Conservation (phyloP, 208 protist genomes). For the Trichomonas tenax region DNA sequence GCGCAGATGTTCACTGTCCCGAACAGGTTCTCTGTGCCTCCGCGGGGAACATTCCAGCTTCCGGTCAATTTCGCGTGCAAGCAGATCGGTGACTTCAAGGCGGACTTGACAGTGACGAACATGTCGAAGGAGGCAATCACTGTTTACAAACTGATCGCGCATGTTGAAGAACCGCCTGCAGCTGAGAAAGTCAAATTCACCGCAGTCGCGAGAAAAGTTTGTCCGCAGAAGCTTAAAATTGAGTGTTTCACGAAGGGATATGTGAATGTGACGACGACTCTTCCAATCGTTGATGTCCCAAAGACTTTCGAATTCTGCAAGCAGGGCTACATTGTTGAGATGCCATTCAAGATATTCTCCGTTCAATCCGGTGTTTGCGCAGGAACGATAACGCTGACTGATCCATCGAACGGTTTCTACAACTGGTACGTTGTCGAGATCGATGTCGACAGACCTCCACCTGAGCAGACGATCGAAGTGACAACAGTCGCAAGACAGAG, state of each 20-base stretch:
- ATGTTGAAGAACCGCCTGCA: not conserved
- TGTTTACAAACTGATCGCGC: not conserved
- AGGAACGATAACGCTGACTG: not conserved
- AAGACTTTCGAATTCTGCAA: not conserved
- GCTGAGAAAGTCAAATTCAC: not conserved
- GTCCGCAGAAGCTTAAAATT: not conserved
- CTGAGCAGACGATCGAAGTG: not conserved
- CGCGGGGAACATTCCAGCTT: not conserved
- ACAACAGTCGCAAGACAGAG: not conserved
- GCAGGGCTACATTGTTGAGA: not conserved
- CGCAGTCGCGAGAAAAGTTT: not conserved
- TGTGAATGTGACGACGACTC: not conserved
- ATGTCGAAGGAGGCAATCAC: not conserved
- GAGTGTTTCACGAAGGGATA: not conserved
- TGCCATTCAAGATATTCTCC: not conserved
- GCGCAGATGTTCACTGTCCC: not conserved
- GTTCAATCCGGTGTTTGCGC: not conserved
- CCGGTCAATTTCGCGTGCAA: not conserved
- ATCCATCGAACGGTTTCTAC: not conserved
- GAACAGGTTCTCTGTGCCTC: not conserved
- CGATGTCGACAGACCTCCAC: not conserved
- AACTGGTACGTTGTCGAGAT: not conserved
- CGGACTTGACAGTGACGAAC: not conserved
- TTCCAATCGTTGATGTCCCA: not conserved
- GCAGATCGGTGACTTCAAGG: not conserved